phyloP scores from a whole-genome alignment of 352 stramenopile genomes.

The Phytopythium oedochilum region DNA sequence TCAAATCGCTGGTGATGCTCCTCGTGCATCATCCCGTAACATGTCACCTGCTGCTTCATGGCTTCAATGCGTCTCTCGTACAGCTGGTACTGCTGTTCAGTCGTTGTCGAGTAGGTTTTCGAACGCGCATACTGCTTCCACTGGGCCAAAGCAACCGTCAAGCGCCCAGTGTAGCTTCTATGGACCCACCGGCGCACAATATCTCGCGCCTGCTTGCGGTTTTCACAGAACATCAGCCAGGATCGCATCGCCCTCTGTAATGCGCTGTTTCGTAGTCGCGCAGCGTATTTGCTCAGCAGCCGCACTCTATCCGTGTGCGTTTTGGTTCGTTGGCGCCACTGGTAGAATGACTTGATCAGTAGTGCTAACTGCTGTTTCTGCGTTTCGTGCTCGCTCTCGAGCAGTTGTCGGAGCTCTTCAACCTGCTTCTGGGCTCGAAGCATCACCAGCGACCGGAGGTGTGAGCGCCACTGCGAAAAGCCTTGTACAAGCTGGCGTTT shows the following conservation, averaged over 20 bases:
- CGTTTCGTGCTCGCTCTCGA: constrained; percentile 17
- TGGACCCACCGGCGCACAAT: constrained; percentile 17
- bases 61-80: background rate
- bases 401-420: background rate
- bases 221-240: constrained; percentile 18
- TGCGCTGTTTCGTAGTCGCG: constrained; percentile 16
- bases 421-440: background rate
- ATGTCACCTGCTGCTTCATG: background rate
- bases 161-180: background rate
- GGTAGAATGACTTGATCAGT: constrained; percentile 16
- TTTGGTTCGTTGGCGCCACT: constrained; percentile 16
- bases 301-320: background rate
- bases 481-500: background rate
- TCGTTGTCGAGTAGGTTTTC: background rate
- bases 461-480: background rate
- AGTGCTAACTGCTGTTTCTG: constrained; percentile 16
- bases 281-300: constrained; percentile 14
- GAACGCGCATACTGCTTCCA: background rate
- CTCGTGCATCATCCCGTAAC: background rate
- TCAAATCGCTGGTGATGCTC: background rate
- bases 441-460: background rate
- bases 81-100: background rate
- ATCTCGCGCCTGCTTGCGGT: constrained; percentile 15
- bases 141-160: background rate
- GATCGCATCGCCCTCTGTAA: constrained; percentile 11